Evolutionary conservation across 2,329 filamentous ascomycete genomes (phyloP).

Genomic region (Fusarium caatingaense): DNA sequence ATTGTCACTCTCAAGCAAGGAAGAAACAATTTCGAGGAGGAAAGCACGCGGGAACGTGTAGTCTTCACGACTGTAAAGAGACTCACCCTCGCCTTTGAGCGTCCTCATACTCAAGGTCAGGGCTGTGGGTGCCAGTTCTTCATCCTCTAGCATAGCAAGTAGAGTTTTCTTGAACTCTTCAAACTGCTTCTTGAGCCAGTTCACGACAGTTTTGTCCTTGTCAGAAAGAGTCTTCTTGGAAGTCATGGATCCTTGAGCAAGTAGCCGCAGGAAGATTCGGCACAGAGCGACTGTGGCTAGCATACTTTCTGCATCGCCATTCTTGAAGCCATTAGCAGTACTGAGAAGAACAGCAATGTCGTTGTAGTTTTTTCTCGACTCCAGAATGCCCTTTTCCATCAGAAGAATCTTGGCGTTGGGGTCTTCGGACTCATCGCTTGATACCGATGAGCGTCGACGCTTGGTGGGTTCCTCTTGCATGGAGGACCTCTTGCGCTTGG

Average conservation of each 20-base stretch:
- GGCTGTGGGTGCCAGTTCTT: constrained; percentile 74
- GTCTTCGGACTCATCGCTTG: constrained; percentile 63
- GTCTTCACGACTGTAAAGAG: constrained; percentile 69
- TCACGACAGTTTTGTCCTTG: constrained; percentile 78
- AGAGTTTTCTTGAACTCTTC: constrained; percentile 76
- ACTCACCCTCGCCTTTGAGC: constrained; percentile 80
- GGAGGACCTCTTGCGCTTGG: constrained; percentile 65
- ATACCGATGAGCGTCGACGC: constrained; percentile 61
- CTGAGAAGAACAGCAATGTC: constrained; percentile 81
- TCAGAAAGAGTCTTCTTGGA: constrained; percentile 74
- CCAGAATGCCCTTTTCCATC: constrained; percentile 83
- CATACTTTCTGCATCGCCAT: constrained; percentile 65
- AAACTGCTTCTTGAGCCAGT: constrained; percentile 82
- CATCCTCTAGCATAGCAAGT: constrained; percentile 69
- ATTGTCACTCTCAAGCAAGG: constrained; percentile 68
- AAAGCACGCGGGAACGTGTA: constrained; percentile 76
- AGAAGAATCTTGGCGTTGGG: constrained; percentile 74
- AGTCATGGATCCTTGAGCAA: constrained; percentile 77
- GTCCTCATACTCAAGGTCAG: constrained; percentile 85
- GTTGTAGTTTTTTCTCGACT: constrained; percentile 92
- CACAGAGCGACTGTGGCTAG: constrained; percentile 84
- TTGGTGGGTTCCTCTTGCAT: constrained; percentile 61
- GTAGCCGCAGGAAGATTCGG: constrained; percentile 84
- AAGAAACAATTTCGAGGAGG: constrained; percentile 72
- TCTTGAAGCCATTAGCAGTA: constrained; percentile 60